phyloP scores from a whole-genome alignment of 2,329 filamentous ascomycete species.

The Pezicula radicicola region DNA sequence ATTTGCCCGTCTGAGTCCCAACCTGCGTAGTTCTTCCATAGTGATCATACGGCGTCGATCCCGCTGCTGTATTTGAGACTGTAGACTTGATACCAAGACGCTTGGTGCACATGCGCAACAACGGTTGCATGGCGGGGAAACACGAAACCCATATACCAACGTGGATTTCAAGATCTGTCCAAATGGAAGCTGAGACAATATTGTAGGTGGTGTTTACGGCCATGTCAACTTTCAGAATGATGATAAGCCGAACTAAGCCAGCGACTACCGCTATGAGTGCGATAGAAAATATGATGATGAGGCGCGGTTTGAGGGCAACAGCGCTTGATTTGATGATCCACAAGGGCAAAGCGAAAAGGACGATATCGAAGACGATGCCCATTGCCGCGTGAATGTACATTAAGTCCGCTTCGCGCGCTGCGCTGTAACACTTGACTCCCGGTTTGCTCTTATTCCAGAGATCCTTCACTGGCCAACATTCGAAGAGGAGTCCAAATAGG shows the following conservation, averaged over 20 bases:
- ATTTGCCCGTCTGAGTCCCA: background rate
- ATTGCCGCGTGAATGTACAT: constrained; percentile 30
- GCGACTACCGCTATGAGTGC: constrained; percentile 4
- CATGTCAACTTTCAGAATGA: constrained; percentile 31
- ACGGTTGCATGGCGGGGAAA: constrained; percentile 36
- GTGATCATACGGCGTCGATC: background rate
- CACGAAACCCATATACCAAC: constrained; percentile 41
- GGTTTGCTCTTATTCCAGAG: constrained; percentile 15
- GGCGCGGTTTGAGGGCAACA: constrained; percentile 25
- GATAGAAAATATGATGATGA: constrained; percentile 26
- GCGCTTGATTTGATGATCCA: constrained; percentile 33
- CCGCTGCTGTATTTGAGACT: background rate
- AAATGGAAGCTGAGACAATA: constrained; percentile 33
- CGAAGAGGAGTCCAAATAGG: background rate
- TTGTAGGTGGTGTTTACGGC: constrained; percentile 31
- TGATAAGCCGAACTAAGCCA: constrained; percentile 24
- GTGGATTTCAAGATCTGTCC: constrained; percentile 39
- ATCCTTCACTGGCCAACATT: constrained; percentile 1
- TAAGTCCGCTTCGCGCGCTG: background rate
- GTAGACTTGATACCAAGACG: constrained; percentile 21
- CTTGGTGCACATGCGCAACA: constrained; percentile 29
- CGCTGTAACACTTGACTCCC: constrained; percentile 17
- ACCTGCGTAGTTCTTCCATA: background rate
- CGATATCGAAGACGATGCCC: constrained; percentile 31
- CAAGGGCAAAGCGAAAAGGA: constrained; percentile 33